phyloP scores from a whole-genome alignment of 192 early-diverging fungal species.

The Gorgonomyces haynaldii region DNA sequence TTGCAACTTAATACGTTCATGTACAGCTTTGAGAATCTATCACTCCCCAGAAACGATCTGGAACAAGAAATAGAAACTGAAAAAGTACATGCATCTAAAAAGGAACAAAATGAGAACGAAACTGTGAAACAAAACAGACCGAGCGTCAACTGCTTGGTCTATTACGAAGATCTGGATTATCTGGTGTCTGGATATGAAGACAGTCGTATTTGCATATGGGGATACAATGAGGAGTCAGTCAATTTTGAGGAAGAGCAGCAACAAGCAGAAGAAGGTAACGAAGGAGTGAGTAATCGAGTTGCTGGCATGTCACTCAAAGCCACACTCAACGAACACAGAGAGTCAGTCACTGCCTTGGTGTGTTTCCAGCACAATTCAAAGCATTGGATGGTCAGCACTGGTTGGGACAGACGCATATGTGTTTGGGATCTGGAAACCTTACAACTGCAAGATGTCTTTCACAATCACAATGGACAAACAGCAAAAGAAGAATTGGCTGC shows the following conservation, averaged over 20 bases:
- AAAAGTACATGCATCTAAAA: neutral
- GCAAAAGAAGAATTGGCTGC: slow-evolving; percentile 43
- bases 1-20: slow-evolving; percentile 52
- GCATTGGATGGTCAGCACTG: slow-evolving; percentile 44
- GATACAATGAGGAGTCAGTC: slow-evolving; percentile 44
- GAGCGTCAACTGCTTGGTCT: slow-evolving; percentile 31
- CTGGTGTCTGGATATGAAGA: slow-evolving; percentile 46
- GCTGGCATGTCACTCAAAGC: slow-evolving; percentile 42
- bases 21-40: slow-evolving; percentile 42
- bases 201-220: slow-evolving; percentile 41
- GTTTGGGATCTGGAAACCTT: slow-evolving; percentile 33
- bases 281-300: slow-evolving; percentile 40
- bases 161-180: slow-evolving; percentile 45
- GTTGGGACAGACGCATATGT: slow-evolving; percentile 46
- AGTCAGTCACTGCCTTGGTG: slow-evolving; percentile 34
- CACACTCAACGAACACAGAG: slow-evolving; percentile 36
- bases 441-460: slow-evolving; percentile 34
- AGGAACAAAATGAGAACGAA: slow-evolving; percentile 12
- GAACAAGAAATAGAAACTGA: neutral
- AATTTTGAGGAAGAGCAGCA: slow-evolving; percentile 14
- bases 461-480: slow-evolving; percentile 10
- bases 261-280: slow-evolving; percentile 17
- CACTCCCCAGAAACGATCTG: slow-evolving; percentile 34
- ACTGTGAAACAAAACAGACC: slow-evolving; percentile 14
- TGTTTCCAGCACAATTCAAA: slow-evolving; percentile 29